Evolutionary conservation across 1,284 basidiomycete species (phyloP), one percentile per base, ranked within the genome.

Genomic region (Boletus smithii): DNA sequence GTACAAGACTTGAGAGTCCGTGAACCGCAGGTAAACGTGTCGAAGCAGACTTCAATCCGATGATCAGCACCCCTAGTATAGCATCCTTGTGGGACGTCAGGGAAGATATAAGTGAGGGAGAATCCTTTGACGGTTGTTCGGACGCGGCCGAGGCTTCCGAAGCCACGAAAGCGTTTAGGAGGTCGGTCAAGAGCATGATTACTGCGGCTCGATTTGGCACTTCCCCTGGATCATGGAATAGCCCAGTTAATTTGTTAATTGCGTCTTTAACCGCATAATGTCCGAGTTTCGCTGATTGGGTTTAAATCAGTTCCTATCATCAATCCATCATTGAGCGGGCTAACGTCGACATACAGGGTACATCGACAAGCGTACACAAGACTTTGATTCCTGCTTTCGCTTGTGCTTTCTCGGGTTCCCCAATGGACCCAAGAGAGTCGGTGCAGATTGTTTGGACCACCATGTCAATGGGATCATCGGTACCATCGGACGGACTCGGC

Each of bases 321-420:
- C 22, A 27, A 26, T 22, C 30, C 11, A 54, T 20, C 33, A 22
- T 10, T 17, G 40, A 46, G 24, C 42, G 42, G 27, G 27, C 11
- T 43, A 42, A 29, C 16, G 30, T 42, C 42, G 0, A 76, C 85
- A 48, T 58, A 93, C 91, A 76, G 10, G 88, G 88, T 8, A 85
- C 85, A 17, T 77, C 72, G 62, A 92, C 75, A 56, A 94, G 79
- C 0, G 83, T 78, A 50, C 85, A 85, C 14, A 97, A 68, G 17
- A 91, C 79, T 62, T 89, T 91, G 37, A 85, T 85, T 0, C 91
- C 91, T 38, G 88, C 83, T 56, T 84, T 83, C 0, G 93, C 91
- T 64, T 91, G 88, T 62, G 79, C 88, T 71, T 97, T 97, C 67
- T 97, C 94, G 0, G 93, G 92, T 60, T 95, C 89, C 35, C 81